Conservation (phyloP, 1,284 basidiomycete genomes). For the Microbotryum lychnidis-dioicae region DNA sequence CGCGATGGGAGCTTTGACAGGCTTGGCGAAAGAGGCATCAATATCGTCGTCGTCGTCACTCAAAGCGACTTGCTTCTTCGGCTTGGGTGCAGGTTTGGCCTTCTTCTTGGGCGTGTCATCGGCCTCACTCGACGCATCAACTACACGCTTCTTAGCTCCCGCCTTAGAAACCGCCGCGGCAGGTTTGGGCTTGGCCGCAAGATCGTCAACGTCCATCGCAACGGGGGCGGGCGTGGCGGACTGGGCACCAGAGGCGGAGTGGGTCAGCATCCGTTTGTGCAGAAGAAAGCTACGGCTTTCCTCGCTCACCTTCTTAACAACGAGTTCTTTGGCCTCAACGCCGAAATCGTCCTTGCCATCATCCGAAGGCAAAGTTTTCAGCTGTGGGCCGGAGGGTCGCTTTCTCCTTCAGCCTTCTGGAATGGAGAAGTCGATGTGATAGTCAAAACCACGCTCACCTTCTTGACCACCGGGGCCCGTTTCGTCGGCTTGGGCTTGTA, state of each 20-base stretch:
- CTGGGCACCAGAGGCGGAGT: background rate
- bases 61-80: conserved; percentile 7
- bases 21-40: conserved; percentile 5
- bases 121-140: conserved; percentile 48
- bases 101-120: conserved; percentile 40
- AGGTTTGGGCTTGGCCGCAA: too few species aligned
- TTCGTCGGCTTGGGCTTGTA: conserved; percentile 30
- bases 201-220: too few species aligned
- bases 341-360: too few species aligned
- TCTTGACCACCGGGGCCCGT: conserved; percentile 48
- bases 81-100: conserved; percentile 6
- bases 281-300: too few species aligned
- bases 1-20: conserved; percentile 1
- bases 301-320: too few species aligned
- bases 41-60: conserved; percentile 11
- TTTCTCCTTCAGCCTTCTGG: too few species aligned
- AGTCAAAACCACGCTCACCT: background rate
- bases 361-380: too few species aligned
- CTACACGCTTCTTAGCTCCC: conserved; percentile 47
- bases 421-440: too few species aligned
- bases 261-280: conserved; percentile 40
- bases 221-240: too few species aligned
- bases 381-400: too few species aligned
- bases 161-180: conserved; percentile 29
- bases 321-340: too few species aligned